Evolutionary conservation across 1,139 yeast species (phyloP).

Genomic region (Saccharomyces hybrid): DNA sequence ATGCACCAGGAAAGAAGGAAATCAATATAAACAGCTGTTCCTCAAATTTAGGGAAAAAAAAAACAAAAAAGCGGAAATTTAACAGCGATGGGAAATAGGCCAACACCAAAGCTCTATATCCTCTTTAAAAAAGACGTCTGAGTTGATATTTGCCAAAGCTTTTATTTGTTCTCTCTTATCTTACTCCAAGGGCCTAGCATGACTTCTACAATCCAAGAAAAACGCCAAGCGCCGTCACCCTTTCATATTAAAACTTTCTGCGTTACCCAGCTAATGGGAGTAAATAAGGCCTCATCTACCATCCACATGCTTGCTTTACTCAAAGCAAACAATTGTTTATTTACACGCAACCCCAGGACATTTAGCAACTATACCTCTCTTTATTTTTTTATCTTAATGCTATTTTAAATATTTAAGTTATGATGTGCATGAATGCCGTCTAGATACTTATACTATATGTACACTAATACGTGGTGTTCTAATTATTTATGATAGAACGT

Average conservation of each 20-base stretch:
- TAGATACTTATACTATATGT: neutral
- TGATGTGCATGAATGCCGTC: neutral
- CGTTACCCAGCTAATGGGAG: neutral
- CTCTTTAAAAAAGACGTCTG: neutral
- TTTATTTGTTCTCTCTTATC: neutral
- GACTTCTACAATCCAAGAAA: neutral
- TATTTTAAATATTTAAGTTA: neutral
- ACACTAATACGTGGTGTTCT: neutral
- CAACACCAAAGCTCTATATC: neutral
- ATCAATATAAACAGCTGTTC: neutral
- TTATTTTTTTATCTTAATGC: neutral
- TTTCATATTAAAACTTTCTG: neutral
- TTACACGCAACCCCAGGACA: neutral
- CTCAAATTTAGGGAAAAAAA: neutral
- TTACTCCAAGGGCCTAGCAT: neutral
- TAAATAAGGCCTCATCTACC: neutral
- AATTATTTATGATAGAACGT: conserved; percentile 41
- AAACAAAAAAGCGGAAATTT: neutral
- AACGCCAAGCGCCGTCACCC: conserved; percentile 1
- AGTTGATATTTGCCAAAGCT: neutral
- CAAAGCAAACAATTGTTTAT: neutral
- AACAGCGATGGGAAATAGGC: neutral
- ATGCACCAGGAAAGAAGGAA: neutral
- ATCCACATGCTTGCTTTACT: too few species aligned
- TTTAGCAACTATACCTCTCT: neutral